Evolutionary conservation across 495 filamentous ascomycete species (phyloP), one percentile per base, ranked within the genome.

Genomic region (Daldinia decipiens): DNA sequence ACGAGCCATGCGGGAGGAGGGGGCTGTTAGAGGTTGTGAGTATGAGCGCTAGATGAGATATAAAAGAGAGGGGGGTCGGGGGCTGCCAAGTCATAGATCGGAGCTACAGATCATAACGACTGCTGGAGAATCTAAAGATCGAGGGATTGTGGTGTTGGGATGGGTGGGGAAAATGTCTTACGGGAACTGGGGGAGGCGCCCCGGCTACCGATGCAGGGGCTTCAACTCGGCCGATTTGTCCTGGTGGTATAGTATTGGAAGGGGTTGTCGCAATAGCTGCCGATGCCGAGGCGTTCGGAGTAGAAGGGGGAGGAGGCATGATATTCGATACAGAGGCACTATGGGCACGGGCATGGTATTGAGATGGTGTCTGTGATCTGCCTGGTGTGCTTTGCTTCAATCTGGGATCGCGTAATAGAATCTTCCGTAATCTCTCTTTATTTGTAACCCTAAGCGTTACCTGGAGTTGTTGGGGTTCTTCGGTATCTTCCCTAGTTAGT

Each of bases 1-100:
- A 75, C 81, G 62, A 99, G 91, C 95, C 95, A 98, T 55, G 81
- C 80, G 19, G 95, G 94, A 21, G 93, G 87, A 45, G 91, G 87
- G 68, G 92, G 91, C 90, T 94, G 78, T 73, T 58, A 70, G 32
- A 60, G 56, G 55, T 73, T 31, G 68, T 76, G 68, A 72, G 73
- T 72, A 76, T 57, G 63, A 70, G 40, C 38, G 54, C 59, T 56
- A 70, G 66, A 53, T 51, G 19, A 51, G 67, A 45, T 11, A 24
- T 0, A 24, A 21, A 21, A 47, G 5, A 4, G 7, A 7, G 29
- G 29, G 29, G 39, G 40, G 54, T 65, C 21, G 53, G 70, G 26
- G 40, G 68, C 45, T 62, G 59, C 58, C 53, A 71, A 24, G 77
- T 74, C 65, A 65, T 57, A 29, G 64, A 63, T 62, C 67, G 29